Evolutionary conservation across 2,329 filamentous ascomycete species (phyloP), one percentile per base, ranked within the genome.

Genomic region (Monosporascus sp.): DNA sequence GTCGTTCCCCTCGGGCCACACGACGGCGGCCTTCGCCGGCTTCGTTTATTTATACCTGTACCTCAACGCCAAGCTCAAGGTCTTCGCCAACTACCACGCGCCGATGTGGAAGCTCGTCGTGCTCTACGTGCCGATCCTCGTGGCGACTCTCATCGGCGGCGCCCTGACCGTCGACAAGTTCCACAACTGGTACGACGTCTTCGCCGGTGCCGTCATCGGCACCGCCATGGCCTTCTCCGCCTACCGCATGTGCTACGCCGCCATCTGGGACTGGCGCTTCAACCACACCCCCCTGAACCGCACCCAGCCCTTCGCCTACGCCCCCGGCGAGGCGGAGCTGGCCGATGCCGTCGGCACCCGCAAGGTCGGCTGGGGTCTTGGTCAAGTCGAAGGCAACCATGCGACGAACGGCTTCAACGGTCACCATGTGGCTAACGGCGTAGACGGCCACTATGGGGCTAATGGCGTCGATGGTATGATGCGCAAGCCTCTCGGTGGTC

Each of bases 51-150:
- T 91, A 3, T 86, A 79, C 60, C 74, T 91, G 1, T 91, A 90
- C 72, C 80, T 91, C 45, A 91, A 91, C 68, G 87, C 85, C 48
- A 91, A 91, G 73, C 77, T 91, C 59, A 91, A 90, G 76, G 80
- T 90, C 52, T 90, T 85, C 61, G 74, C 81, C 58, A 86, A 89
- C 73, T 86, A 87, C 66, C 87, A 90, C 64, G 82, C 87, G 0
- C 76, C 83, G 14, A 83, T 89, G 78, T 90, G 87, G 87, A 90
- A 90, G 71, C 70, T 90, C 14, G 74, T 87, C 34, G 79, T 76
- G 17, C 73, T 83, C 24, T 87, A 86, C 62, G 77, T 82, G 0
- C 87, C 88, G 0, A 70, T 91, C 3, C 80, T 91, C 0, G 85
- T 83, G 3, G 87, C 87, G 0, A 77, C 76, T 3, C 73, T 91